Percentiles rank a stretch among this genome's conserved stretches.
These are phyloP conservation scores for Termitomyces sp. DNA, from an alignment of 768 basidiomycete species.

Conservation along the genomic window DNA sequence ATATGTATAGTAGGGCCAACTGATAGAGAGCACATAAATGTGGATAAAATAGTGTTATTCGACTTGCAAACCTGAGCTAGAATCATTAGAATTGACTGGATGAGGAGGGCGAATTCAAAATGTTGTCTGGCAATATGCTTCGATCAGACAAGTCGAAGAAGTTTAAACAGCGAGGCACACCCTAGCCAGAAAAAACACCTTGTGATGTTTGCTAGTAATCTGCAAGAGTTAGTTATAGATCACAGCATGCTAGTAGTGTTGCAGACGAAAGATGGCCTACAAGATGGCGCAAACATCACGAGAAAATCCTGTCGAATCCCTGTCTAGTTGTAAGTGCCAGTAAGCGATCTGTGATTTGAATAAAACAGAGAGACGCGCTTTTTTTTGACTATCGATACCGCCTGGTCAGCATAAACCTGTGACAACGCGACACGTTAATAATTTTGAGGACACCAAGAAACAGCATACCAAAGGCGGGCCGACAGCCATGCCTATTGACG, in stretches of 20 bases:
- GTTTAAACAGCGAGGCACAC: constrained; percentile 19
- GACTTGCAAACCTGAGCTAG: constrained; percentile 58
- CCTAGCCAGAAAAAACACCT: constrained; percentile 92
- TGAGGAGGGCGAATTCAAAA: constrained; percentile 72
- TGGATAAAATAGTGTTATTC: constrained; percentile 2
- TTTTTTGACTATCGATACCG: constrained; percentile 74
- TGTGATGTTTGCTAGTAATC: constrained; percentile 79
- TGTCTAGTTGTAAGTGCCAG: constrained; percentile 21
- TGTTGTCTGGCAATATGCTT: constrained; percentile 34
- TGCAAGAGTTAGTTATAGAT: constrained; percentile 20
- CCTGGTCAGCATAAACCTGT: constrained; percentile 81
- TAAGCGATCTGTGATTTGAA: neutral
- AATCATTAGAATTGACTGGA: constrained; percentile 85
- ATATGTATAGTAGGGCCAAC: constrained; percentile 79
- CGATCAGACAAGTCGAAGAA: neutral
- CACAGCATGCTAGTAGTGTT: constrained; percentile 6
- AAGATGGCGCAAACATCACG: constrained; percentile 83
- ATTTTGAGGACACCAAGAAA: neutral
- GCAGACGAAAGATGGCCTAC: constrained; percentile 30
- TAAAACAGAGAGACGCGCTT: constrained; percentile 36
- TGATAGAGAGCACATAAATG: constrained; percentile 24
- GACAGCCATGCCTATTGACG: constrained; percentile 79
- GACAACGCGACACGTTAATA: neutral
- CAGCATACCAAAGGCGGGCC: constrained; percentile 62
- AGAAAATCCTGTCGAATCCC: constrained; percentile 84